Base-by-base conservation (phyloP, 169 alveolate genomes). In the Cryptosporidium bovis region DNA sequence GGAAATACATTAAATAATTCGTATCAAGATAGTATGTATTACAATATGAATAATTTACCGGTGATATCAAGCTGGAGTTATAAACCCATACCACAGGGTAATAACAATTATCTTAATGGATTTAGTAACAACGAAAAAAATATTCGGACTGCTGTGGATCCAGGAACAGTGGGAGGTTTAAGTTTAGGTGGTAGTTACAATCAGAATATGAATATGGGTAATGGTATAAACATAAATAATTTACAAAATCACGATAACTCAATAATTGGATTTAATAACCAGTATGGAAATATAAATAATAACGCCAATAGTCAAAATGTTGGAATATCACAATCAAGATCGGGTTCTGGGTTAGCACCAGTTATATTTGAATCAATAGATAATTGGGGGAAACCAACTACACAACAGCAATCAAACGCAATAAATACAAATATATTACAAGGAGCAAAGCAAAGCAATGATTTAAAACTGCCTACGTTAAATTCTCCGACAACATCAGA, bases 31-130 rank as follows among this genome's bases (percentile, higher is more conserved):
- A 34, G 27, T 33, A 40, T 40, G 48, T 40, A 40, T 8, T 40
- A 40, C 48, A 62, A 77, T 77, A 62, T 40, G 10, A 40, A 77
- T 13, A 56, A 62, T 15, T 58, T 36, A 27, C 87, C 87, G 4
- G 18, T 71, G 13, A 60, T 77, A 5, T 60, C 87, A 18, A 77
- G 62, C 48, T 77, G 71, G 87, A 77, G 87, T 31, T 77, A 77
- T 62, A 77, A 77, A 24, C 87, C 87, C 3, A 77, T 77, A 13
- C 87, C 87, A 18, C 87, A 77, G n/a, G 87, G 87, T 4, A 77
- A 46, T 27, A 62, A 48, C 18, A 77, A 40, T 16, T 27, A 44
- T 12, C 12, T 44, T 20, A 66, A 64, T 51, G 83, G 65, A 24
- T 69, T 10, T 69, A 51, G 44, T 33, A 51, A 6, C 16, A 31